These are phyloP conservation scores for Cercospora berteroae DNA, from an alignment of 2,329 filamentous ascomycete genomes.

Conservation along the genomic window DNA sequence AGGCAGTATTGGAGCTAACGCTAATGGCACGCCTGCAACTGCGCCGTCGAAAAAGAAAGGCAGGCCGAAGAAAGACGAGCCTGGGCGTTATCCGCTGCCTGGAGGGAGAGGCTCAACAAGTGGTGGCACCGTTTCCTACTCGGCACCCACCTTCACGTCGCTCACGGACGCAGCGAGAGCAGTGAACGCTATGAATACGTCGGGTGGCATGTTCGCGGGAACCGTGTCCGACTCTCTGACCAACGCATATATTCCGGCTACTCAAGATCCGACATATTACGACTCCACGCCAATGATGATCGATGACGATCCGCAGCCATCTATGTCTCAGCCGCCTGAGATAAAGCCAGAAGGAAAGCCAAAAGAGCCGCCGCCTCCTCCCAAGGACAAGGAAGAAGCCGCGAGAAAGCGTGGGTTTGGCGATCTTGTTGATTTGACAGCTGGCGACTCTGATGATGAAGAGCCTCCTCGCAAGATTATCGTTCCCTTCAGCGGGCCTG, in stretches of 20 bases:
- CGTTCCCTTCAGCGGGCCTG: constrained; percentile 19
- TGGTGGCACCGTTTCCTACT: constrained; percentile 29
- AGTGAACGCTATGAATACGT: constrained; percentile 25
- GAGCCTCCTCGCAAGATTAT: constrained; percentile 43
- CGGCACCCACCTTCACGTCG: constrained; percentile 30
- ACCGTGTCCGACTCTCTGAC: constrained; percentile 11
- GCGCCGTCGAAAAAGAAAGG: constrained; percentile 25
- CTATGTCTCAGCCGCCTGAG: constrained; percentile 16
- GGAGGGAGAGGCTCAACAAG: constrained; percentile 7
- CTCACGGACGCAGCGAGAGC: constrained; percentile 29
- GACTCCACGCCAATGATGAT: constrained; percentile 11
- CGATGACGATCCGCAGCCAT: constrained; percentile 7
- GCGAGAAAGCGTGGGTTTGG: constrained; percentile 56
- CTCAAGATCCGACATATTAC: constrained; percentile 10
- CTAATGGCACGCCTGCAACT: constrained; percentile 7
- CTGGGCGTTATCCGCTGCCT: constrained; percentile 20
- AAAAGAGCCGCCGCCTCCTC: constrained; percentile 31
- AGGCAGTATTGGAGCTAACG: not conserved
- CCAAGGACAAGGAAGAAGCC: constrained; percentile 53
- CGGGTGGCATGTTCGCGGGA: not conserved
- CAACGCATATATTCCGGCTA: constrained; percentile 1
- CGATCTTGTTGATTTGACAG: constrained; percentile 55
- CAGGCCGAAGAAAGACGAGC: constrained; percentile 22
- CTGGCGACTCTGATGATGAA: constrained; percentile 46
- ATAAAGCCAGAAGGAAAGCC: constrained; percentile 29